A percentile compares a stretch with the other conserved stretches of the same genome.
phyloP scores from a whole-genome alignment of 805 yeast species.

The Barnettozyma siamensis region DNA sequence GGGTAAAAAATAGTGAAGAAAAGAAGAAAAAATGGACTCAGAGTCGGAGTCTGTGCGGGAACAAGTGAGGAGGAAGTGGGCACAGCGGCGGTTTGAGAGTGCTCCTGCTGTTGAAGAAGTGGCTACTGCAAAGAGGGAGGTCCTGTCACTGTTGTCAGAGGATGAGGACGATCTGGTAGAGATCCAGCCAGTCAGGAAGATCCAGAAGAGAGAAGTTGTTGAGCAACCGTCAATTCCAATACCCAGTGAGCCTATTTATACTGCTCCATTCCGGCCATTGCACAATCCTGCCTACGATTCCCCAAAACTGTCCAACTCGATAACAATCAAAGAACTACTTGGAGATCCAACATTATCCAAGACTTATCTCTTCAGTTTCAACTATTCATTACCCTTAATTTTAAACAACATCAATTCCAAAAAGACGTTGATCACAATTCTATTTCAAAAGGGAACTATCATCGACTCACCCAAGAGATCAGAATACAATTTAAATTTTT shows the following conservation, averaged over 20 bases:
- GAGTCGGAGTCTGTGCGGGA: conserved; percentile 9
- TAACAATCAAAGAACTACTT: conserved; percentile 26
- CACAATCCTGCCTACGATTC: conserved; percentile 17
- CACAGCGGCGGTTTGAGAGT: no score
- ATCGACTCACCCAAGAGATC: conserved; percentile 6
- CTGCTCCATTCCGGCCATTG: conserved; percentile 18
- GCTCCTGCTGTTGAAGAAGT: no score
- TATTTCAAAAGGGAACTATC: conserved; percentile 31
- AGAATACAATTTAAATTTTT: conserved; percentile 13
- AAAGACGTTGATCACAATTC: conserved; percentile 18
- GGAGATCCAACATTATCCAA: conserved; percentile 30
- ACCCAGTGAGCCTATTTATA: not conserved
- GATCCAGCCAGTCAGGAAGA: not conserved
- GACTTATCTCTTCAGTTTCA: conserved; percentile 45
- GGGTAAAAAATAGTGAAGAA: no score
- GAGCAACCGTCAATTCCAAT: no score
- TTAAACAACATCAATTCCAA: conserved; percentile 17
- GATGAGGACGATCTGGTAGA: conserved; percentile 3
- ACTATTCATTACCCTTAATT: conserved; percentile 37
- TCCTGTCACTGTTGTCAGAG: no score
- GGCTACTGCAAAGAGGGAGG: no score
- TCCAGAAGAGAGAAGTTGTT: no score
- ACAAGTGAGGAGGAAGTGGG: conserved; percentile 16
- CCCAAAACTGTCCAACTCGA: conserved; percentile 16
- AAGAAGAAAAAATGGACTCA: not conserved